Evolutionary conservation across 257 asterid species (phyloP), one percentile per base, ranked within the genome.

Genomic region (Solanum gandarillasii): DNA sequence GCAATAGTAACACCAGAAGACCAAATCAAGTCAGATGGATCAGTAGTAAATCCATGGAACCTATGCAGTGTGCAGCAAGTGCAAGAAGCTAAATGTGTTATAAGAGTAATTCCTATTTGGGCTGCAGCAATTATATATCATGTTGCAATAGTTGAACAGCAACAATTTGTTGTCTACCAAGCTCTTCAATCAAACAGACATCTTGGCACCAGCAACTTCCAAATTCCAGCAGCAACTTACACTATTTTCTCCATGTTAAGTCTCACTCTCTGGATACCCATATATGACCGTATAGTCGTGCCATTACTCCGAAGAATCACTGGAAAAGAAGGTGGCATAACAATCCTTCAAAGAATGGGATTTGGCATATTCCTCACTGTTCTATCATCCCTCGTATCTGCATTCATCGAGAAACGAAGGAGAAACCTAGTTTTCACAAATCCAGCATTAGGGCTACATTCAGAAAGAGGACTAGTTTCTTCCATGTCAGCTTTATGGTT

Each of bases 341-440:
- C 98, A 0, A 41, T 94, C 31, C 96, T 95, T 67, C 98, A 94
- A 86, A 88, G 98, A 55, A 90, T 95, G 84, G 98, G 98, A n/a
- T 88, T 90, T 10, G 98, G 98, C 18, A 12, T 93, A 7, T 87
- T 90, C 89, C 86, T 96, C 11, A 88, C 93, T 0, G 89, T 94
- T 5, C n/a, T 93, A 0, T 88, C 90, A 35, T 89, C 93, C 3
- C 32, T 93, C 12, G 85, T 93, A 2, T 92, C 93, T 2, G 98
- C 92, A 9, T 39, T 93, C 1, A 92, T 94, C 13, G 98, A 96
- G 86, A 87, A 87, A 21, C 89, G 87, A 23, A 87, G 98, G 39
- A 89, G 98, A 81, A 70, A 43, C 1, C 14, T 90, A 41, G 94
- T 94, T 0, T 34, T 88, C 1, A 38, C 93, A 0, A 41, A 21